phyloP scores from a whole-genome alignment of 371 early-diverging fungal species.

The Mortierella sp. region DNA sequence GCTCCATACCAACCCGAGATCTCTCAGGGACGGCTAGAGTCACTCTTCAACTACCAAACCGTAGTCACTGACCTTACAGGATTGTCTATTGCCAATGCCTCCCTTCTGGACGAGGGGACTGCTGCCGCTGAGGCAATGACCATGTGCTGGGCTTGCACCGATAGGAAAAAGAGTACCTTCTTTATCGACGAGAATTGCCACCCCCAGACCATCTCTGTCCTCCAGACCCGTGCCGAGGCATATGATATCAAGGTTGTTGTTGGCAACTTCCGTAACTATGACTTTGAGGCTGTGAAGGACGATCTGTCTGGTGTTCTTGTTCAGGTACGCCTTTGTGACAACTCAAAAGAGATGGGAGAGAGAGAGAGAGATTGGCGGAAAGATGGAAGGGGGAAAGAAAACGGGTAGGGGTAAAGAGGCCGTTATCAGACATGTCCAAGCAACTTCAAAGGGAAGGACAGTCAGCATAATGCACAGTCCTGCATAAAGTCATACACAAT shows the following conservation, averaged over 20 bases:
- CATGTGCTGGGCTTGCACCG: slow-evolving; percentile 81
- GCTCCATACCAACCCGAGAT: slow-evolving; percentile 99
- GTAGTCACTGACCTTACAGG: slow-evolving; percentile 95
- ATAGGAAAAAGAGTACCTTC: slow-evolving; percentile 83
- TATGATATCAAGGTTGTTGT: slow-evolving; percentile 91
- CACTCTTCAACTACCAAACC: slow-evolving; percentile 96
- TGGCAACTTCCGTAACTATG: slow-evolving; percentile 79
- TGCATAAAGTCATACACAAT: too few species aligned
- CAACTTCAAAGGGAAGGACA: too few species aligned
- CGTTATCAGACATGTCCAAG: too few species aligned
- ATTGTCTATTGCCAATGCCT: slow-evolving; percentile 94
- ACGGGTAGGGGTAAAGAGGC: too few species aligned
- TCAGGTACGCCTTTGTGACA: slow-evolving; percentile 64
- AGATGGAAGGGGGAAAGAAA: too few species aligned
- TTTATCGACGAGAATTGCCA: slow-evolving; percentile 93
- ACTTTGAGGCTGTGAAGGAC: slow-evolving; percentile 78
- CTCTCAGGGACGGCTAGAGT: slow-evolving; percentile 96
- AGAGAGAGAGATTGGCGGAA: slow-evolving; percentile 3
- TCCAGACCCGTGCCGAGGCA: slow-evolving; percentile 93
- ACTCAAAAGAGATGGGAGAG: slow-evolving; percentile 4
- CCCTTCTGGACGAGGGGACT: slow-evolving; percentile 96
- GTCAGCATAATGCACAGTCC: too few species aligned
- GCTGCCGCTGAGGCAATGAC: slow-evolving; percentile 98
- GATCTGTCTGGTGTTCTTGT: slow-evolving; percentile 89
- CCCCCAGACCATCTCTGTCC: slow-evolving; percentile 93